phyloP scores from a whole-genome alignment of 2,329 filamentous ascomycete genomes.

The Sclerotinia sclerotiorum region DNA sequence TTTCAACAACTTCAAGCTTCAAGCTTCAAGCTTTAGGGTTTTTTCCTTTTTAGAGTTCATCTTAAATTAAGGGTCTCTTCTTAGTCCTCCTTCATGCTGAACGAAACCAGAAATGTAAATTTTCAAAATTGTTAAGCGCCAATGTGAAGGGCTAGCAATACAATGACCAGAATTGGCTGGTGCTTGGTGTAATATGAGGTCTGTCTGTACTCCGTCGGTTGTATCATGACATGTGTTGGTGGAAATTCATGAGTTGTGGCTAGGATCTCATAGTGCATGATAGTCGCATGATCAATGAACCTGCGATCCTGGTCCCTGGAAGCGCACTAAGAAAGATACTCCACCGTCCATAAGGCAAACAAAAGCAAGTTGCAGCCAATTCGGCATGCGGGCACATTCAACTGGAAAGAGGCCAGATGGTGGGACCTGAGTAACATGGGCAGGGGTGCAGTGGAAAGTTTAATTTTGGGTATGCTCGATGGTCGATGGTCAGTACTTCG shows the following conservation, averaged over 20 bases:
- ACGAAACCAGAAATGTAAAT: not conserved
- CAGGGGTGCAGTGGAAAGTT: not conserved
- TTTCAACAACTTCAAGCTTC: not conserved
- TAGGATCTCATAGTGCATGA: conserved; percentile 10
- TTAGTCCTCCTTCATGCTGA: not conserved
- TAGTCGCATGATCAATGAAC: conserved; percentile 19
- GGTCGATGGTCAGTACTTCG: not conserved
- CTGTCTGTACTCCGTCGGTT: not conserved
- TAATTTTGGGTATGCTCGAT: not conserved
- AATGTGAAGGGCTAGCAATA: not conserved
- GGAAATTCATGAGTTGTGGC: not conserved
- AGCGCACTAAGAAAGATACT: conserved; percentile 6
- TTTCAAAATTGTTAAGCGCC: conserved; percentile 1
- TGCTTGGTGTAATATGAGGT: conserved; percentile 5
- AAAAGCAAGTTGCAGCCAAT: conserved; percentile 12
- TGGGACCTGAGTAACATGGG: not conserved
- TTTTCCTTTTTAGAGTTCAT: not conserved
- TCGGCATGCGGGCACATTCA: conserved; percentile 3
- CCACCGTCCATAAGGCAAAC: conserved; percentile 17
- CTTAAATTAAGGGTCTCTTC: conserved; percentile 11
- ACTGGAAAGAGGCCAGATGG: conserved; percentile 1
- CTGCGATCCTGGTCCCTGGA: conserved; percentile 19
- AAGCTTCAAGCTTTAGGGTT: not conserved
- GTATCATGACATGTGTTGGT: conserved; percentile 1
- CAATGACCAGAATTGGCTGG: too few relatives aligned